Percentiles rank a stretch among this genome's conserved stretches.
Conservation (phyloP, 225 moss, liverwort and hornwort species). For the Marchantia polymorpha region DNA sequence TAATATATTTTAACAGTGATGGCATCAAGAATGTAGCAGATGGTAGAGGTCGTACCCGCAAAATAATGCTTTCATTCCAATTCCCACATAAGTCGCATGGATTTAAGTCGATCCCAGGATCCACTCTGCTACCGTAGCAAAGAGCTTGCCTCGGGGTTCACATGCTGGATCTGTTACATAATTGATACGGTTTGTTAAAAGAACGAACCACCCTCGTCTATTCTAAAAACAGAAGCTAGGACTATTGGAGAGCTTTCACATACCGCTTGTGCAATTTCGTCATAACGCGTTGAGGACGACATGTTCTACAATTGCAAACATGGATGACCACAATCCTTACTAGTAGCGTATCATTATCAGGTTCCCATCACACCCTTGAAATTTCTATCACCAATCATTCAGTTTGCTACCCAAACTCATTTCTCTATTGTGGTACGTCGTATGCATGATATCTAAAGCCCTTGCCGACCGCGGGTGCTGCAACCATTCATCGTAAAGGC, state of each 20-base stretch:
- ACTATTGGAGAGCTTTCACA: background rate
- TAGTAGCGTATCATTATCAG: background rate
- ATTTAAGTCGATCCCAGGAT: background rate
- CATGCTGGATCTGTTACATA: slow-evolving; percentile 3
- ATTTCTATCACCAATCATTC: slow-evolving; percentile 66
- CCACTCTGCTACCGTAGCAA: slow-evolving; percentile 6
- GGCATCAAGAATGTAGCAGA: background rate
- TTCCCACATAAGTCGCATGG: background rate
- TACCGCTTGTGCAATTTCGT: background rate
- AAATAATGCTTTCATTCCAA: background rate
- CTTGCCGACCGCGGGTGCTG: slow-evolving; percentile 61
- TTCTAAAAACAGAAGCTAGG: background rate
- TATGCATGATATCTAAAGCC: slow-evolving; percentile 58
- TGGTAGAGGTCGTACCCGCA: background rate
- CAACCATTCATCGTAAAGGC: slow-evolving; percentile 76
- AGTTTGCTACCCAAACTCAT: slow-evolving; percentile 64
- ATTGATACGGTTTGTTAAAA: no score
- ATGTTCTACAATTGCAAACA: background rate
- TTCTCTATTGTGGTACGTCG: slow-evolving; percentile 80
- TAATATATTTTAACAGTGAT: no score
- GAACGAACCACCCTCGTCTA: background rate
- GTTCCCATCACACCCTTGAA: background rate
- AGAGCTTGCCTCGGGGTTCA: background rate
- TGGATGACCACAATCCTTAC: background rate
- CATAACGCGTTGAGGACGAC: background rate